Base-by-base conservation (phyloP, 2,329 filamentous ascomycete species). In the Penicillium polonicum region DNA sequence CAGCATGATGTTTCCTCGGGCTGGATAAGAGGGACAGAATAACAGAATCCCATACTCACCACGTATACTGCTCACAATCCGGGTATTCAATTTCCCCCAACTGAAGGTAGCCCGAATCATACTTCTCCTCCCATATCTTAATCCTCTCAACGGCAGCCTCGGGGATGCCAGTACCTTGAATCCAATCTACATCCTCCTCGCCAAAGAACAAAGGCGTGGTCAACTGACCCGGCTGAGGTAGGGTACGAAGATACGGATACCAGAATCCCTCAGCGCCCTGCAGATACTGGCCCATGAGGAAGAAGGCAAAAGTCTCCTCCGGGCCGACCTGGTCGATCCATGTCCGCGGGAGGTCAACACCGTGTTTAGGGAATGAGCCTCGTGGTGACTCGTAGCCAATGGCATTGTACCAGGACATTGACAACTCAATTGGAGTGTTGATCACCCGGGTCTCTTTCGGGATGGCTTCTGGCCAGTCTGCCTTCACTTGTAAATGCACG, bases 231-330 rank as follows among this genome's bases (percentile, higher is more conserved):
- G 87, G 86, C 58, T 85, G 83, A 1, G 89, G 88, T 0, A 92
- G 78, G 0, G 83, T 83, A 10, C 76, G 74, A 62, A 91, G 83
- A 72, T 92, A 92, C 1, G 85, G 82, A 70, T 78, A 80, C 89
- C 89, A 92, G 63, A 83, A 85, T 0, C 88, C 89, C 2, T 79
- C 67, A 2, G 73, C 55, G 1, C 82, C 83, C 2, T 81, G 73
- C 33, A 91, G 77, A 67, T 85, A 86, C 70, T 92, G 85, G 60
- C 87, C 84, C 68, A 89, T 80, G 6, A 92, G 79, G 61, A 89
- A 88, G 72, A 91, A 88, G 4, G 87, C 82, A 9, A 85, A 82
- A 48, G 87, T 74, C 56, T 89, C 83, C 63, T 89, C 83, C 0
- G 85, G 80, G 1, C 82, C 81, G 2, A 80, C 72, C 5, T 68